A percentile compares a stretch with the other conserved stretches of the same genome.
phyloP scores from a whole-genome alignment of 2,329 filamentous ascomycete species.

The Rugonectria rugulosa region DNA sequence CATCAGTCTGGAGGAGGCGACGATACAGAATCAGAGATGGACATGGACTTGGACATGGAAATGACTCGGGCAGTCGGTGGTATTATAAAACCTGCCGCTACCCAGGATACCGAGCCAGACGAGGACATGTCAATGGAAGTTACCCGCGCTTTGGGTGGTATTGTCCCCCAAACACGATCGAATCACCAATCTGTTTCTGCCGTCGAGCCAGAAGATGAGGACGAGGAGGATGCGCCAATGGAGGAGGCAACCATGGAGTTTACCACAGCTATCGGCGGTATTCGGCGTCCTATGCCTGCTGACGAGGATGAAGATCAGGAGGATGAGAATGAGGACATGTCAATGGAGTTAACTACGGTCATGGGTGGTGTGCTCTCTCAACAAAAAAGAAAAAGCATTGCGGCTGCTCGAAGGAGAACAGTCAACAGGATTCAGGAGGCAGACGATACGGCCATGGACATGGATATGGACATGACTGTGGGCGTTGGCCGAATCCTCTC shows the following conservation, averaged over 20 bases:
- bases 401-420: slow-evolving; percentile 32
- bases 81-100: slow-evolving; percentile 56
- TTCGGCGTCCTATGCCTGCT: slow-evolving; percentile 52
- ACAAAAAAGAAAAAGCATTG: slow-evolving; percentile 37
- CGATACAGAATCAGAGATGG: slow-evolving; percentile 46
- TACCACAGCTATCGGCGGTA: slow-evolving; percentile 79
- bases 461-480: slow-evolving; percentile 70
- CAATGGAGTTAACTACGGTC: slow-evolving; percentile 78
- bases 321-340: slow-evolving; percentile 71
- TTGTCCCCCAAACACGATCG: slow-evolving; percentile 60
- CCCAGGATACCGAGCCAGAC: slow-evolving; percentile 53
- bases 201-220: slow-evolving; percentile 40
- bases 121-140: slow-evolving; percentile 94
- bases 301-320: slow-evolving; percentile 46
- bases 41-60: slow-evolving; percentile 63
- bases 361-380: slow-evolving; percentile 62
- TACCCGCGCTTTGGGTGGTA: slow-evolving; percentile 81
- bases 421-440: slow-evolving; percentile 41
- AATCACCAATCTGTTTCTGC: slow-evolving; percentile 15
- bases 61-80: slow-evolving; percentile 63
- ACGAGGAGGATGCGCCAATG: slow-evolving; percentile 44
- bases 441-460: slow-evolving; percentile 44
- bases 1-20: slow-evolving; percentile 34
- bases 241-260: slow-evolving; percentile 76
- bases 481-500: slow-evolving; percentile 63